phyloP scores from a whole-genome alignment of 352 stramenopile species.

The Phytophthora palmivora region DNA sequence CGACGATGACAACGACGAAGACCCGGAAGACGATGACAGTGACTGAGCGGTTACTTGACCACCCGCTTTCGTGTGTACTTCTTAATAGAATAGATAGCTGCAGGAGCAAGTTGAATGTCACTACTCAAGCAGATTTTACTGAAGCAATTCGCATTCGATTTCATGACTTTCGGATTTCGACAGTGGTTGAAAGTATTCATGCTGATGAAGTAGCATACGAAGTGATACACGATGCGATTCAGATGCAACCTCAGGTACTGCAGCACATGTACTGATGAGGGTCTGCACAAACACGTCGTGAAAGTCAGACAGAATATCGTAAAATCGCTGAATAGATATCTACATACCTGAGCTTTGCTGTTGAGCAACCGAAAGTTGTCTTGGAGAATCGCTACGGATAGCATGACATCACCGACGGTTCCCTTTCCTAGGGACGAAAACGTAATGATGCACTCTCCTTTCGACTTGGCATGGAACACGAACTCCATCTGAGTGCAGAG shows the following conservation, averaged over 20 bases:
- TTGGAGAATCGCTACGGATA: constrained; percentile 12
- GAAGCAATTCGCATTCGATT: constrained; percentile 17
- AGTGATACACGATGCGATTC: too few relatives aligned
- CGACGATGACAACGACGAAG: too few relatives aligned
- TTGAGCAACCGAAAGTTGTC: constrained; percentile 23
- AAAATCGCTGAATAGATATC: too few relatives aligned
- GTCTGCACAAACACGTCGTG: too few relatives aligned
- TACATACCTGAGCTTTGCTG: constrained; percentile 24
- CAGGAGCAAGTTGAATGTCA: constrained; percentile 2
- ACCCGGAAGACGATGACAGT: constrained; percentile 20
- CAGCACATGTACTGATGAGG: too few relatives aligned
- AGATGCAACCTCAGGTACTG: too few relatives aligned
- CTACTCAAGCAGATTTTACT: too few relatives aligned
- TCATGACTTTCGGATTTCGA: constrained; percentile 23
- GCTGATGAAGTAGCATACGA: constrained; percentile 21
- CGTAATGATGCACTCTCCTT: constrained; percentile 11
- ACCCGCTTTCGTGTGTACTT: constrained; percentile 5
- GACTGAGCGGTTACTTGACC: constrained; percentile 14
- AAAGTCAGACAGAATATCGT: too few relatives aligned
- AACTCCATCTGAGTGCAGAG: constrained; percentile 23
- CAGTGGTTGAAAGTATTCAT: constrained; percentile 27
- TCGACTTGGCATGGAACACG: constrained; percentile 12
- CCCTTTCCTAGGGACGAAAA: too few relatives aligned
- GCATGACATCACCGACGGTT: neutral
- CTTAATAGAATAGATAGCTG: constrained; percentile 33